Conservation (phyloP, 2,329 filamentous ascomycete genomes). For the Colletotrichum camelliae region DNA sequence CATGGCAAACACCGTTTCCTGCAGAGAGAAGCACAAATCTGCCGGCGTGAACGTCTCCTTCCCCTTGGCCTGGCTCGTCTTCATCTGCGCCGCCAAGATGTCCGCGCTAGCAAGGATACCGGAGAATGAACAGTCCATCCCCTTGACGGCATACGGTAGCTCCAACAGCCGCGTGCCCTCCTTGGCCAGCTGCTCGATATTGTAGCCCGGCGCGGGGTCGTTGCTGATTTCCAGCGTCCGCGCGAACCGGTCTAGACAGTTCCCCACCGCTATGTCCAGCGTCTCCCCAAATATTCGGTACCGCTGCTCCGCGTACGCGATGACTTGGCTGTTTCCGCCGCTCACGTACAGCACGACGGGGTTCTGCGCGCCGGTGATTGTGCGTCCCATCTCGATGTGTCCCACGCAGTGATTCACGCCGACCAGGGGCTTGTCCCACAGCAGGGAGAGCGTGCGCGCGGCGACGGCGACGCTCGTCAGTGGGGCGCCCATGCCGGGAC, state of each 20-base stretch:
- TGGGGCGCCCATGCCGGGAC: conserved; percentile 95
- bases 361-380: conserved; percentile 88
- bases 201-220: conserved; percentile 95
- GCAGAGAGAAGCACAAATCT: conserved; percentile 91
- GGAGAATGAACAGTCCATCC: conserved; percentile 97
- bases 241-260: conserved; percentile 95
- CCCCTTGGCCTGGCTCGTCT: conserved; percentile 48
- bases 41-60: conserved; percentile 72
- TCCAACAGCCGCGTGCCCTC: conserved; percentile 79
- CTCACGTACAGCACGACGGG: conserved; percentile 96
- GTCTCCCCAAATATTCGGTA: conserved; percentile 99
- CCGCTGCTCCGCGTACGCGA: conserved; percentile 91
- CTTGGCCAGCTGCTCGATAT: conserved; percentile 91
- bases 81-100: conserved; percentile 74
- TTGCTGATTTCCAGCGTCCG: conserved; percentile 91
- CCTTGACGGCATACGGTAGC: conserved; percentile 94
- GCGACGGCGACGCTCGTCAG: conserved; percentile 86
- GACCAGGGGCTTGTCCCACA: conserved; percentile 89
- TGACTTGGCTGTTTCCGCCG: conserved; percentile 97
- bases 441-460: conserved; percentile 78
- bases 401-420: conserved; percentile 98
- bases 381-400: conserved; percentile 97
- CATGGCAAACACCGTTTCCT: conserved; percentile 97
- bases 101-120: conserved; percentile 89
- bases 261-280: conserved; percentile 95